Evolutionary conservation across 257 asterid genomes (phyloP), one percentile per base, ranked within the genome.

Genomic region (Schizonepeta tenuifolia): DNA sequence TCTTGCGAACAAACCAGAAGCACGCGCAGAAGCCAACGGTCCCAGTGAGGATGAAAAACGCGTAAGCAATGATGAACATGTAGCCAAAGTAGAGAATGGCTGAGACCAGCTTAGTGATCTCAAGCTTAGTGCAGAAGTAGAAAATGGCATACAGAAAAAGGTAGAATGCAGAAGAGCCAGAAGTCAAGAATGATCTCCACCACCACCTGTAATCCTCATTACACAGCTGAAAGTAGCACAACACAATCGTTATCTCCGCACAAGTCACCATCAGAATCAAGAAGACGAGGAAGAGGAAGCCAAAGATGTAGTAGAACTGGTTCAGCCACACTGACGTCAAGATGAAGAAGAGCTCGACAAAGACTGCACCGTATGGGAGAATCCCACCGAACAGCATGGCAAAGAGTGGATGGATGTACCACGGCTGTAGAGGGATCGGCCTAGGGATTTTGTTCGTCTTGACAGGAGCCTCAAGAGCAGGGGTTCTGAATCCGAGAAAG

Each of bases 281-380:
- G 47, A 83, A 80, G 17, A 81, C 87, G 9, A 85, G 44, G 60
- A 85, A 85, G 3, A 85, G 84, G 68, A 85, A 85, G 11, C 87
- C 90, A 2, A 85, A 85, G 47, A 85, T 85, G 84, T 85, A 85
- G 75, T 85, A 85, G 44, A 85, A 85, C 33, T 85, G 87, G 74
- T 85, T 80, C 33, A 85, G 81, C 90, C 90, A 85, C 61, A 85
- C 84, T 0, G 90, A 85, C 5, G 87, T 80, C 71, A 85, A 14
- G 17, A 85, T 80, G 74, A 85, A 83, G 84, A 80, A 85, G 36
- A 85, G 87, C 75, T 83, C 87, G 2, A 85, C 83, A 41, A 85
- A 85, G 31, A 85, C 90, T n/a, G 87, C 87, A 9, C 86, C 87
- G 3, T 59, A 85, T 4, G 90, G 87, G 33, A 85, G 87, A 3